Conservation (phyloP, 73 alveolate species). For the Halteria grandinella region DNA sequence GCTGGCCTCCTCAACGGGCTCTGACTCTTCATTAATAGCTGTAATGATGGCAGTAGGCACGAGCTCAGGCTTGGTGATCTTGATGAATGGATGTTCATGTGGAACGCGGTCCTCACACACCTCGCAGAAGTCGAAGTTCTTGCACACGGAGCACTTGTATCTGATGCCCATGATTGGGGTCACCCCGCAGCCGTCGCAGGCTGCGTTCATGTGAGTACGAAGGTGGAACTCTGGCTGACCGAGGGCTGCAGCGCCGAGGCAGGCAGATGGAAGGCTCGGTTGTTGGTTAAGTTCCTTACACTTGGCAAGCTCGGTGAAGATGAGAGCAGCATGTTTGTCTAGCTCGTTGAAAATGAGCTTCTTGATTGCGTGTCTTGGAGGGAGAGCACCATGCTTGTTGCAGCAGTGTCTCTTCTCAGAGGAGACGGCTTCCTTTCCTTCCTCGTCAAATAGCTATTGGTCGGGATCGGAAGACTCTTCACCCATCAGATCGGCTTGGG, state of each 20-base stretch:
- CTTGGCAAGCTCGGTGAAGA: constrained; percentile 22
- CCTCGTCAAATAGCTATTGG: not conserved
- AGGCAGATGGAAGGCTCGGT: not conserved
- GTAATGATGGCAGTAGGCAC: constrained; percentile 30
- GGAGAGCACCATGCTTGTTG: constrained; percentile 18
- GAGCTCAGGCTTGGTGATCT: constrained; percentile 71
- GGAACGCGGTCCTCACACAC: constrained; percentile 74
- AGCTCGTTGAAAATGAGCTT: constrained; percentile 12
- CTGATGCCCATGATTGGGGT: constrained; percentile 82
- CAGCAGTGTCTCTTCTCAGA: not conserved
- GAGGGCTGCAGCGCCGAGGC: not conserved
- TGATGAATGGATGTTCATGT: constrained; percentile 88
- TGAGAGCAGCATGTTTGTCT: constrained; percentile 32
- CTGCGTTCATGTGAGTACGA: constrained; percentile 63
- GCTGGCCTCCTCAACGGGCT: constrained; percentile 15
- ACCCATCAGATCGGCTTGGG: not conserved
- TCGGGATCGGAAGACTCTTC: not conserved
- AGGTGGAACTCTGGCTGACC: not conserved
- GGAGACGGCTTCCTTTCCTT: not conserved
- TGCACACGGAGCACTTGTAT: constrained; percentile 85
- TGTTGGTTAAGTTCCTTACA: constrained; percentile 36
- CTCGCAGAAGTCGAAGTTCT: constrained; percentile 82
- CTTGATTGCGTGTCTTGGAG: constrained; percentile 16
- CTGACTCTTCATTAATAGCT: constrained; percentile 13
- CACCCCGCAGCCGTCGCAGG: constrained; percentile 79